Evolutionary conservation across 2,329 filamentous ascomycete species (phyloP), one percentile per base, ranked within the genome.

Genomic region (Lecanosticta acicola): DNA sequence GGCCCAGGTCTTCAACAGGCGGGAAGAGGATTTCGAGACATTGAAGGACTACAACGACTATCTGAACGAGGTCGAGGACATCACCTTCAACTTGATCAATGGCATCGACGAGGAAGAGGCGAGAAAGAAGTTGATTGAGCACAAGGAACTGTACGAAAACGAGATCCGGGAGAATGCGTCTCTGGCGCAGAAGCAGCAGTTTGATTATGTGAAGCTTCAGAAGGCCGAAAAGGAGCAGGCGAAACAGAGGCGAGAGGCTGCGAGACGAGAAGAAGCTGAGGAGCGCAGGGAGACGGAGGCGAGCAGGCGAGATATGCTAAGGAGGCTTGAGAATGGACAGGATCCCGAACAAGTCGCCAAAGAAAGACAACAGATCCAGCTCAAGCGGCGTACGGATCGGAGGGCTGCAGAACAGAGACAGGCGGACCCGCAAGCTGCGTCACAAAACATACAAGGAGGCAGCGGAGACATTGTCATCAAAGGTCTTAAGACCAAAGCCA

Each of bases 1-100:
- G 2, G 83, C 59, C 8, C 54, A 61, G 47, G 85, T 91, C 8
- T 91, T 97, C 68, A 96, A 97, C 71, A 84, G 87, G 59, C 75
- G 80, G 14, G 84, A 95, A 69, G 87, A 93, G 52, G 93, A 98
- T 66, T 98, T 98, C 60, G 85, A 94, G 66, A 81, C 79, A 1
- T 75, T 95, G 49, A 72, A 79, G 35, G 85, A 83, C 62, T 98
- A 84, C 73, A 96, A 98, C 69, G 84, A 96, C 67, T 96, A 97
- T 70, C 80, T 98, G 10, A 88, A 97, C 68, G 83, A 87, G 62
- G 87, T 95, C 32, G 93, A 98, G 71, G 81, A 85, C 55, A 78
- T 96, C 51, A 90, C 90, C 1, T 89, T 90, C 69, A 91, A 96
- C 63, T 76, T 98, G 8, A 84, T 96, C 43, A 76, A 81, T 54